Percentiles rank a stretch among this genome's conserved stretches.
Evolutionary conservation across 192 early-diverging fungal species (phyloP).

Genomic region (Umbelopsis isabellina): DNA sequence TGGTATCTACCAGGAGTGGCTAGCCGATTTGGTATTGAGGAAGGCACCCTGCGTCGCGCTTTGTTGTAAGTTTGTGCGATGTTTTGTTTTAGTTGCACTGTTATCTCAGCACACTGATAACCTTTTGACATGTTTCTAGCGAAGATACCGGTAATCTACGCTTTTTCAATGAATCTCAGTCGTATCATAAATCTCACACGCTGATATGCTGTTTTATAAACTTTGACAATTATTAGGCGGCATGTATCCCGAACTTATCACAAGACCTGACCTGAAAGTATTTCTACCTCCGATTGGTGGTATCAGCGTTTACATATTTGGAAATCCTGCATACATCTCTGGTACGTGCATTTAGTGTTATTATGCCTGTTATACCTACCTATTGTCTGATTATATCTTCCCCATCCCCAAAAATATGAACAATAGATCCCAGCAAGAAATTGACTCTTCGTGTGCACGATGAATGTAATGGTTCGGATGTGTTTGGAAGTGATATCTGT

Average conservation of each 20-base stretch:
- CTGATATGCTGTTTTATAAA: background rate
- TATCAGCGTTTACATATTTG: slow-evolving; percentile 92
- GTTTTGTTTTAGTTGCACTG: slow-evolving; percentile 1
- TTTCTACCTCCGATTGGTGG: slow-evolving; percentile 95
- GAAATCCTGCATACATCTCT: slow-evolving; percentile 76
- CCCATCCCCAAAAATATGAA: background rate
- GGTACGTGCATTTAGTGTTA: slow-evolving; percentile 27
- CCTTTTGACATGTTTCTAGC: slow-evolving; percentile 30
- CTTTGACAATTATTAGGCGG: slow-evolving; percentile 47
- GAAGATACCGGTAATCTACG: slow-evolving; percentile 75
- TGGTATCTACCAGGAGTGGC: slow-evolving; percentile 96
- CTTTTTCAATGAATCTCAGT: background rate
- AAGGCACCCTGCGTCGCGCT: slow-evolving; percentile 79
- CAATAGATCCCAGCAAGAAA: slow-evolving; percentile 72
- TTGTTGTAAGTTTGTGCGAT: slow-evolving; percentile 67
- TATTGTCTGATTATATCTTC: background rate
- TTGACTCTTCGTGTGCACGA: slow-evolving; percentile 91
- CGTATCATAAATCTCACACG: background rate
- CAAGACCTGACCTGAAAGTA: slow-evolving; percentile 90
- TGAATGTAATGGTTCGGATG: slow-evolving; percentile 93
- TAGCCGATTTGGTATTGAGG: slow-evolving; percentile 82
- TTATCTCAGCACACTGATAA: background rate
- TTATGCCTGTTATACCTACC: background rate
- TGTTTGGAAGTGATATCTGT: slow-evolving; percentile 85
- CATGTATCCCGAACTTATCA: slow-evolving; percentile 95